Base-by-base conservation (phyloP, 768 basidiomycete genomes). In the Rhodotorula graminis region DNA sequence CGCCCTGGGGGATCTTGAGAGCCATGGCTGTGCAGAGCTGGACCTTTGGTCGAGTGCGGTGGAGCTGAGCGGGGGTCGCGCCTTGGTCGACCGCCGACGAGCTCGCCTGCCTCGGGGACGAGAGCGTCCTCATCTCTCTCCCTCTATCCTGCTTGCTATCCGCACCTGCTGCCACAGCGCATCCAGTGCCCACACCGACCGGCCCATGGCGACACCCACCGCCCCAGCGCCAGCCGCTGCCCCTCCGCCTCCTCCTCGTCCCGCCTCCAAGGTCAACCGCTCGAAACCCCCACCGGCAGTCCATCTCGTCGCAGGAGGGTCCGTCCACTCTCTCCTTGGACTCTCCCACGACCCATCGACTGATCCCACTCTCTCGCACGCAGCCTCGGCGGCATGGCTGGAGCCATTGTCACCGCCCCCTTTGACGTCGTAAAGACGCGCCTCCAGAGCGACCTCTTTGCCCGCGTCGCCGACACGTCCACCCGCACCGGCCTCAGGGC, bases 391-490 rank as follows among this genome's bases (percentile, higher is more conserved):
- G 96, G 94, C 53, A 95, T 98, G 93, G 92, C 92, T 79, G 96
- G 95, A 47, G 93, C 93, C 27, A 90, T 96, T 70, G 89, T 97
- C 7, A 99, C 96, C 0, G 93, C 92, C 57, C 95, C 96, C 0
- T 95, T 99, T 78, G 96, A 99, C 81, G 93, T 99, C 46, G 93
- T 98, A 73, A 98, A 97, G 83, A 99, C 96, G 56, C 89, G 96
- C 8, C 84, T 98, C 14, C 96, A 99, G 82, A 95, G 93, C 4
- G 88, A 88, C 81, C 83, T 97, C 31, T 79, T 73, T 46, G 56
- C 42, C 37, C 44, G 31, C 50, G 37, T 5, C 44, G 7, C 50
- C 76, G 78, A 9, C 78, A 79, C n/a, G 67, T 78, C 8, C 76
- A 81, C 37, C 76, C 53, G 71, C 50, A 33, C 56, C 55, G 67